A percentile compares a stretch with the other conserved stretches of the same genome.
These are phyloP conservation scores for Phytophthora vignae DNA, from an alignment of 352 stramenopile genomes.

Conservation along the genomic window DNA sequence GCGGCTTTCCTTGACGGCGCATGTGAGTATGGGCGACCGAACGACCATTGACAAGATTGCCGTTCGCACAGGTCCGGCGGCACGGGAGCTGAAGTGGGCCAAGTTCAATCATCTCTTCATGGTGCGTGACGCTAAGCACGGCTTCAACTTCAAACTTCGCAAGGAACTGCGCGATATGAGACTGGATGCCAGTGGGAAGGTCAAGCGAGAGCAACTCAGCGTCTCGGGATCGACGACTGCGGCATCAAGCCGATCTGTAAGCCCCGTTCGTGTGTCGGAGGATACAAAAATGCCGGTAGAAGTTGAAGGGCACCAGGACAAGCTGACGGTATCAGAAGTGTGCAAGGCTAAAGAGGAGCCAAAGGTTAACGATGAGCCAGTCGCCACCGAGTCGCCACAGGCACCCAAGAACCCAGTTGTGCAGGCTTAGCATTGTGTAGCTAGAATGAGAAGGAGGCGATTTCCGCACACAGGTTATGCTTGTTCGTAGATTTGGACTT, in stretches of 20 bases:
- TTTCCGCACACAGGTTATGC: constrained; percentile 17
- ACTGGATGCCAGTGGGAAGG: constrained; percentile 21
- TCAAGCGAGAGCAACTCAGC: constrained; percentile 32
- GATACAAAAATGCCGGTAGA: background rate
- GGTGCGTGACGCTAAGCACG: constrained; percentile 60
- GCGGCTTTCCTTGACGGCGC: constrained; percentile 70
- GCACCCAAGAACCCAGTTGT: constrained; percentile 1
- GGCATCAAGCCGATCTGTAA: constrained; percentile 41
- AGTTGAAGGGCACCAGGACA: constrained; percentile 3
- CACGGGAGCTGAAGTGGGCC: constrained; percentile 71
- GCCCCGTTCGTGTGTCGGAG: constrained; percentile 19
- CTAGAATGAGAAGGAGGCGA: constrained; percentile 8
- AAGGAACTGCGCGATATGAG: constrained; percentile 63
- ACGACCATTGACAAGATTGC: constrained; percentile 61
- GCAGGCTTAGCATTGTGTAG: constrained; percentile 14
- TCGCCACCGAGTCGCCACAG: constrained; percentile 6
- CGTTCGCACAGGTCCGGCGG: constrained; percentile 61
- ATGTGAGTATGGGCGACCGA: constrained; percentile 61
- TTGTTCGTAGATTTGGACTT: constrained; percentile 13
- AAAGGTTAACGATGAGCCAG: constrained; percentile 3
- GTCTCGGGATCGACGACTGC: constrained; percentile 39
- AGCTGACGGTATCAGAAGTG: background rate
- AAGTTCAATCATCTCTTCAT: constrained; percentile 64
- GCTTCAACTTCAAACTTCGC: constrained; percentile 81
- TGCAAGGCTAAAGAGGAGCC: background rate